Evolutionary conservation across 805 yeast species (phyloP).

Genomic region (Sugiyamaella floridensis): DNA sequence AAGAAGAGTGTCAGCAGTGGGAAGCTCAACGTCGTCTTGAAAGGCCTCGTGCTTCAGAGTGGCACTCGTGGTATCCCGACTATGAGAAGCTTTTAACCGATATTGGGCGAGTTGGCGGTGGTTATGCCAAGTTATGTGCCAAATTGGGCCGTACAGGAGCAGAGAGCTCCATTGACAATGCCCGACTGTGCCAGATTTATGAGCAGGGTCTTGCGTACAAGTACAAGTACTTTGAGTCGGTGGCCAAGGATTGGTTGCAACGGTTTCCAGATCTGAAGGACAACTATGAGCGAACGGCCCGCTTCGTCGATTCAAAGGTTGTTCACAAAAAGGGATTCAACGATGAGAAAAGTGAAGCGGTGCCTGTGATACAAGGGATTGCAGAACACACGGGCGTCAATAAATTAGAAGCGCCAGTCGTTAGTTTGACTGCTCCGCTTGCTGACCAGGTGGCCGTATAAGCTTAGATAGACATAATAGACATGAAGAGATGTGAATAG

Average conservation of each 20-base stretch:
- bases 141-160: neutral
- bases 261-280: neutral
- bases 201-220: neutral
- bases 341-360: neutral
- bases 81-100: constrained; percentile 4
- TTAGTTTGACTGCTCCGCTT: neutral
- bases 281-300: neutral
- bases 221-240: neutral
- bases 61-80: constrained; percentile 14
- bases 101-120: constrained; percentile 6
- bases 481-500: neutral
- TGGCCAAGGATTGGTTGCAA: neutral
- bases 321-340: neutral
- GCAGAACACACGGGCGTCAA: neutral
- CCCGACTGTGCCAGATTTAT: neutral
- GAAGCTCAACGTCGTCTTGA: constrained; percentile 2
- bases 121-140: constrained; percentile 3
- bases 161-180: neutral
- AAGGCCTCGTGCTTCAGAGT: constrained; percentile 2
- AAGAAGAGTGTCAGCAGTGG: constrained; percentile 7
- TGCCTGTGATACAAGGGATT: too few relatives aligned
- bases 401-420: neutral
- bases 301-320: neutral
- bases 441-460: neutral
- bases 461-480: neutral